These are phyloP conservation scores for Penicillium frequentans DNA, from an alignment of 2,329 filamentous ascomycete genomes.

Conservation along the genomic window DNA sequence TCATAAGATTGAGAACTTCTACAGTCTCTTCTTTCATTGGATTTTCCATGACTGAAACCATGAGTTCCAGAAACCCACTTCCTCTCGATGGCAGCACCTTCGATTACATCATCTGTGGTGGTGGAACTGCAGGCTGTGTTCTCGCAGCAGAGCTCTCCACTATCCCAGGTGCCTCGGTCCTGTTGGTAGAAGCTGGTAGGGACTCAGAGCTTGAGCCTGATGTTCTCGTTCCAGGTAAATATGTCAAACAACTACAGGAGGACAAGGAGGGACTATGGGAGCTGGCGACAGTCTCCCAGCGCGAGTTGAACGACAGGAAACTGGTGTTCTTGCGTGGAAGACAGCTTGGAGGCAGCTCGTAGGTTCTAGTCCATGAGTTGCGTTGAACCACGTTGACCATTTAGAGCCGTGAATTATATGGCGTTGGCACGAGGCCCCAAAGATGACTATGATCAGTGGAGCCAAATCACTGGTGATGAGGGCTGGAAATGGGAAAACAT, in stretches of 20 bases:
- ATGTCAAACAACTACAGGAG: slow-evolving; percentile 5
- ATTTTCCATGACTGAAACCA: not conserved
- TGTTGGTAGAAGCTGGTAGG: slow-evolving; percentile 4
- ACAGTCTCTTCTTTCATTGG: too few species aligned
- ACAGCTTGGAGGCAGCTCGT: not conserved
- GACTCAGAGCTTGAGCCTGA: not conserved
- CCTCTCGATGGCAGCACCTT: not conserved
- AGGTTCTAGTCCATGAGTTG: not conserved
- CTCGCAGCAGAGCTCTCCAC: not conserved
- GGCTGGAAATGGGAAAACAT: slow-evolving; percentile 3
- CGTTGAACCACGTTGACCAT: not conserved
- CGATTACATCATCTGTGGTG: slow-evolving; percentile 3
- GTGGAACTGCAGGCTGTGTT: slow-evolving; percentile 3
- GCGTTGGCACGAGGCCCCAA: not conserved
- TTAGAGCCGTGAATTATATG: slow-evolving; percentile 6
- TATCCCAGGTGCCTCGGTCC: slow-evolving; percentile 1
- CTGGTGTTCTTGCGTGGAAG: not conserved
- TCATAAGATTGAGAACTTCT: too few species aligned
- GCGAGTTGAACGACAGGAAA: not conserved
- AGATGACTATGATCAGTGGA: slow-evolving; percentile 5
- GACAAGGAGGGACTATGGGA: slow-evolving; percentile 6
- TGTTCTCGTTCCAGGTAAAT: slow-evolving; percentile 4
- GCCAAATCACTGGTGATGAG: not conserved
- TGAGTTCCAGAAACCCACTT: not conserved
- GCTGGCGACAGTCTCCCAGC: slow-evolving; percentile 1